Base-by-base conservation (phyloP, 306 rosid species). In the Vicia sativa region DNA sequence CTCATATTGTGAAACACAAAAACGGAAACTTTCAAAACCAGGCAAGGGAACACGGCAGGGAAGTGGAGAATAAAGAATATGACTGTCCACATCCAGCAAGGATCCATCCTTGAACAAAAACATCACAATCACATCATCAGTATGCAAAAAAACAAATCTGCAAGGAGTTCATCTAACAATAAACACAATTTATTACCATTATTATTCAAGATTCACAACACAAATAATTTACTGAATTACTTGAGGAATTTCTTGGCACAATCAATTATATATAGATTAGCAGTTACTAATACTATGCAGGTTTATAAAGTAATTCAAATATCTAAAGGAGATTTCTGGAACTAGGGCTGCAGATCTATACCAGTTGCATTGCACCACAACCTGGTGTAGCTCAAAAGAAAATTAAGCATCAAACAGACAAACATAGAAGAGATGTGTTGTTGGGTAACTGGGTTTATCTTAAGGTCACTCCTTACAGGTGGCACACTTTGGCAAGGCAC, bases 1-100 rank as follows among this genome's bases (percentile, higher is more conserved):
- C 64, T 90, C 91, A 43, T 93, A 93, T 83, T 93, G 98, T 41
- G 98, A 90, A 80, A 88, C 91, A 79, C 96, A 93, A 77, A 93
- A 90, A 63, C 97, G 80, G 57, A 86, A 79, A 44, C 78, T 82
- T 85, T 88, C 85, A 76, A 88, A 88, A 62, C 95, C 98, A 67
- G 87, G 87, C 83, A 93, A 85, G 61, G 98, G 98, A 68, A 85
- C 73, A 42, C 6, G 11, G 71, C 98, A 90, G 53, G 97, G 91
- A 79, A 93, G 97, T 53, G 98, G 98, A 74, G 97, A 82, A 82
- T 86, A 93, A 72, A 93, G 88, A 83, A 87, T 83, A 79, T 93
- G 96, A 62, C 86, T 70, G 59, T 57, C 79, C 75, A 88, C 87
- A 80, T 86, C 91, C 84, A 83, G 81, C 88, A 93, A 81, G 79